phyloP scores from a whole-genome alignment of 805 yeast genomes.

The Yarrowia sp. region DNA sequence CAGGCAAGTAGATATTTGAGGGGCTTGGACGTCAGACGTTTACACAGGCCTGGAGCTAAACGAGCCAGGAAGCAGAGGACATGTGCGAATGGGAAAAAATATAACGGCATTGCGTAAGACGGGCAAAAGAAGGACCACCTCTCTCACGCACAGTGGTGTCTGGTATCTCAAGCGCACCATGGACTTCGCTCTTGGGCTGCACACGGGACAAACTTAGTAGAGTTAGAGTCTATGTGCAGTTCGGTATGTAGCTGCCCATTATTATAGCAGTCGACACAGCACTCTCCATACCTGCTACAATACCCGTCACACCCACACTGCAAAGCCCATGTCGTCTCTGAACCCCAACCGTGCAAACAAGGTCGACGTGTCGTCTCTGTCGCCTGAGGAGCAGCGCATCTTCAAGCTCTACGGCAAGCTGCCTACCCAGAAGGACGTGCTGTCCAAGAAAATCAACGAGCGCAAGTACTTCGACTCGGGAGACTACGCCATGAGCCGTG shows the following conservation, averaged over 20 bases:
- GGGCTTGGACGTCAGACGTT: too few species aligned
- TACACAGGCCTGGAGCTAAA: too few species aligned
- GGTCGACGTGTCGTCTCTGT: slow-evolving; percentile 25
- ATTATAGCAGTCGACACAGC: slow-evolving; percentile 10
- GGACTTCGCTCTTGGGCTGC: slow-evolving; percentile 8
- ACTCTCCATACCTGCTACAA: too few species aligned
- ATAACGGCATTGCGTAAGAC: too few species aligned
- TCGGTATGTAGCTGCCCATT: slow-evolving; percentile 9
- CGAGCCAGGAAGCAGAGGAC: too few species aligned
- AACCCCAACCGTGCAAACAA: slow-evolving; percentile 27
- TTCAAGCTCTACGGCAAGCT: slow-evolving; percentile 80
- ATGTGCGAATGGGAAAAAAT: too few species aligned
- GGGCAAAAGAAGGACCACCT: too few species aligned
- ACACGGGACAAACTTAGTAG: slow-evolving; percentile 20
- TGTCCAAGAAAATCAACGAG: slow-evolving; percentile 70
- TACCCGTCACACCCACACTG: too few species aligned
- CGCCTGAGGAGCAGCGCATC: slow-evolving; percentile 71
- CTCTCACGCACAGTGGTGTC: too few species aligned
- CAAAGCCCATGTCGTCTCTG: slow-evolving; percentile 27
- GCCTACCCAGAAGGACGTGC: slow-evolving; percentile 75
- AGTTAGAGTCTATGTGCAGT: slow-evolving; percentile 15
- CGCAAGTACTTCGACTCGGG: slow-evolving; percentile 93
- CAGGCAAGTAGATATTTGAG: background rate
- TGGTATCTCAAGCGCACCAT: too few species aligned
- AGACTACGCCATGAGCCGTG: slow-evolving; percentile 74